Base-by-base conservation (phyloP, 2,329 filamentous ascomycete genomes). In the Trichoderma cornu-damae region DNA sequence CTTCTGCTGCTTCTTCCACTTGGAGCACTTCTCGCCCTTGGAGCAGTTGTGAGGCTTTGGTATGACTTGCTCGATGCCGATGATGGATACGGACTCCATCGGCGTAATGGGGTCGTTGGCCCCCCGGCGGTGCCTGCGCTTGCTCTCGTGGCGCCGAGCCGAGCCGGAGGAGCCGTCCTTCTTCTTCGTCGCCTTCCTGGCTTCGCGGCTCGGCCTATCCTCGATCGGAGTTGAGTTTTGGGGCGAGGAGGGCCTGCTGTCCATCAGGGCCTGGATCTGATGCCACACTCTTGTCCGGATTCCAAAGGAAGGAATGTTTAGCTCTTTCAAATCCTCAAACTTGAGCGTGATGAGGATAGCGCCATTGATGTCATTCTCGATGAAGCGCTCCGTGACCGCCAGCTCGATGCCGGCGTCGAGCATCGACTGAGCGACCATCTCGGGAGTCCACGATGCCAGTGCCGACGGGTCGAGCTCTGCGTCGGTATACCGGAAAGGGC, bases 321-420 rank as follows among this genome's bases (percentile, higher is more conserved):
- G 79, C 72, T 94, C 89, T 70, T 87, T 87, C 57, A 94, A 75
- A 65, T 94, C 92, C 62, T 96, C 90, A 64, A 93, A 92, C 68
- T 96, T 91, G 42, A 99, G 77, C n/a, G 93, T 91, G 52, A 96
- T 85, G 18, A 97, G 77, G 57, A 97, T 89, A 4, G 85, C 80
- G 12, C 93, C 93, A 24, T 87, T 90, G 70, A 99, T 96, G 68
- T 99, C 93, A 70, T 99, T 95, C 66, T 88, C 83, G 61, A 92
- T 81, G 67, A 99, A 96, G 64, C 88, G 89, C 66, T 95, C 86
- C 9, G 94, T 86, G 50, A 93, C 80, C 6, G 80, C 75, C 51
- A 84, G 75, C 69, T 96, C 92, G 68, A 96, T 85, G 64, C 89
- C 90, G 43, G 86, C 83, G 69, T 90, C 84, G 67, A 86, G 82